These are phyloP conservation scores for Anthracocystis setariae DNA, from an alignment of 1,284 basidiomycete genomes.

Conservation along the genomic window DNA sequence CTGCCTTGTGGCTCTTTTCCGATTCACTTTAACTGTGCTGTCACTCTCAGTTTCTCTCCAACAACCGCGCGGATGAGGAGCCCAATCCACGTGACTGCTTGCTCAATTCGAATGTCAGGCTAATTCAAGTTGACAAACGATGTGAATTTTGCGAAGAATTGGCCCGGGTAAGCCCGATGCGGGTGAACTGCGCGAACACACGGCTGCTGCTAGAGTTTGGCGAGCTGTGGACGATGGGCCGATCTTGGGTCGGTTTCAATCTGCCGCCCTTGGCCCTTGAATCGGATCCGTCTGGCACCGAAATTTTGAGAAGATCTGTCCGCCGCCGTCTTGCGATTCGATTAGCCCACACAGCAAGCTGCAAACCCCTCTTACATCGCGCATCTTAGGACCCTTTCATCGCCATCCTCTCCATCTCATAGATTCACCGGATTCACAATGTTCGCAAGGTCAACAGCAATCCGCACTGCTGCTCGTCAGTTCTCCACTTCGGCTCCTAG, in stretches of 20 bases:
- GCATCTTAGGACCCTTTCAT: neutral
- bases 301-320: slow-evolving; percentile 28
- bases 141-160: neutral
- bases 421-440: slow-evolving; percentile 8
- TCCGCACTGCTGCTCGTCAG: slow-evolving; percentile 26
- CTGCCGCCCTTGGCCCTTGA: neutral
- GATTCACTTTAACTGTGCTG: slow-evolving; percentile 1
- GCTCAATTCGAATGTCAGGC: neutral
- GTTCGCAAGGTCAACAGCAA: slow-evolving; percentile 37
- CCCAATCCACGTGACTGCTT: slow-evolving; percentile 10
- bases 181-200: neutral
- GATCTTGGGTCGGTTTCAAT: neutral
- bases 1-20: no score
- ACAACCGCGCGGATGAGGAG: neutral
- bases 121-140: neutral
- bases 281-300: slow-evolving; percentile 31
- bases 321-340: neutral
- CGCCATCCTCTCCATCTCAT: neutral
- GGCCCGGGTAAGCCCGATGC: slow-evolving; percentile 24
- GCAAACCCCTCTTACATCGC: neutral
- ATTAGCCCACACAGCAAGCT: slow-evolving; percentile 2
- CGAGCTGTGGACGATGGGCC: no score
- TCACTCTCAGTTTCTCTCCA: neutral
- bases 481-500: slow-evolving; percentile 18
- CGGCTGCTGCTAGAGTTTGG: slow-evolving; percentile 1